A percentile compares a stretch with the other conserved stretches of the same genome.
Evolutionary conservation across 768 basidiomycete species (phyloP).

Genomic region (Suillus subalutaceus): DNA sequence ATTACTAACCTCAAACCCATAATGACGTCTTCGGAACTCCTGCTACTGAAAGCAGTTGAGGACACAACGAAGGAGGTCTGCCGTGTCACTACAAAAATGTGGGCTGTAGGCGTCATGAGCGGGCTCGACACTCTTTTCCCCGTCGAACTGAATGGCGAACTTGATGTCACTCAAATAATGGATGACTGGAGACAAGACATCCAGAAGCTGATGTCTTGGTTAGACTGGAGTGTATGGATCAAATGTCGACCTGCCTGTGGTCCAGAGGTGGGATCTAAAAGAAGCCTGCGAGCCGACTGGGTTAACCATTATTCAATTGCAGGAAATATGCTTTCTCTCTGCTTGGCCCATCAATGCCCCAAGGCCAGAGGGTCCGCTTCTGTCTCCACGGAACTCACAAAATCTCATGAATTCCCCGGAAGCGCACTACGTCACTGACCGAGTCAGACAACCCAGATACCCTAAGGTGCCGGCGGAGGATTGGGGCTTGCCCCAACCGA

Average conservation of each 20-base stretch:
- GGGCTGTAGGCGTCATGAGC: slow-evolving; percentile 19
- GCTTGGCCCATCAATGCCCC: slow-evolving; percentile 22
- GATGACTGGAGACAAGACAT: slow-evolving; percentile 16
- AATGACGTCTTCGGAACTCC: slow-evolving; percentile 18
- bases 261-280: slow-evolving; percentile 11
- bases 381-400: not conserved
- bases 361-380: not conserved
- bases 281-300: not conserved
- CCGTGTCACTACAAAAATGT: slow-evolving; percentile 21
- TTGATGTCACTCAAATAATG: slow-evolving; percentile 7
- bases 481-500: slow-evolving; percentile 27
- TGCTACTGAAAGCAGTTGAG: slow-evolving; percentile 16
- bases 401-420: not conserved
- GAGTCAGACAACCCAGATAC: not conserved
- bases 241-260: slow-evolving; percentile 21
- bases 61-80: slow-evolving; percentile 23
- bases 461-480: slow-evolving; percentile 10
- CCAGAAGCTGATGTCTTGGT: slow-evolving; percentile 20
- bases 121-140: slow-evolving; percentile 8
- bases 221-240: slow-evolving; percentile 28
- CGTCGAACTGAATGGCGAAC: not conserved
- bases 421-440: not conserved
- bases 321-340: slow-evolving; percentile 32
- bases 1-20: not conserved
- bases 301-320: not conserved